Evolutionary conservation across 2,329 filamentous ascomycete genomes (phyloP), one percentile per base, ranked within the genome.

Genomic region (Mycocentrospora acerina): DNA sequence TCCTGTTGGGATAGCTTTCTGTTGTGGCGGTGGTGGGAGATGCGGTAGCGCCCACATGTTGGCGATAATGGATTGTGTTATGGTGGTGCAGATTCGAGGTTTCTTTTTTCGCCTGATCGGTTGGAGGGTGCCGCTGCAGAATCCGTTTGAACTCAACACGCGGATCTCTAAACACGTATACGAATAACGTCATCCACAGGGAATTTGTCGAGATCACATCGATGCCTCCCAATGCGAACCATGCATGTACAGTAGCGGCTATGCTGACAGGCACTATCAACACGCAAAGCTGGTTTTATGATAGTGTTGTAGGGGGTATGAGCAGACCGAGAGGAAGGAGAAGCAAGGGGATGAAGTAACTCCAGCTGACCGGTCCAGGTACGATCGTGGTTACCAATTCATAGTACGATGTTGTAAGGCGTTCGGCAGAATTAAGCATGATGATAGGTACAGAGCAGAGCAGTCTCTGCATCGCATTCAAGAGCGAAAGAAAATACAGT

Each of bases 91-190:
- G n/a, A n/a, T n/a, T n/a, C n/a, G n/a, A n/a, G n/a, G n/a, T n/a
- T n/a, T n/a, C n/a, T n/a, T n/a, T n/a, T n/a, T n/a, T n/a, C n/a
- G n/a, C n/a, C n/a, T n/a, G n/a, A n/a, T n/a, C n/a, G n/a, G n/a
- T n/a, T n/a, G n/a, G n/a, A n/a, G n/a, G n/a, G 29, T 32, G 29
- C 16, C n/a, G n/a, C 29, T 38, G 27, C 15, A 37, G 10, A 14
- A 42, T 26, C 7, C 29, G 39, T 34, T 32, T 39, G 22, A 42
- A 46, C n/a, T 42, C 26, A 7, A 6, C 25, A 19, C 39, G 39
- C 10, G 43, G 43, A 19, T 46, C 38, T 12, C 40, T 39, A 24
- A 46, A 46, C 7, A 35, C 31, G 26, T 42, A 46, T n/a, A 42
- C 22, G 13, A 46, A 46, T 1, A 42, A 24, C 4, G 39, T 46